These are phyloP conservation scores for Irpex rosettiformis DNA, from an alignment of 1,284 basidiomycete species.

Conservation along the genomic window DNA sequence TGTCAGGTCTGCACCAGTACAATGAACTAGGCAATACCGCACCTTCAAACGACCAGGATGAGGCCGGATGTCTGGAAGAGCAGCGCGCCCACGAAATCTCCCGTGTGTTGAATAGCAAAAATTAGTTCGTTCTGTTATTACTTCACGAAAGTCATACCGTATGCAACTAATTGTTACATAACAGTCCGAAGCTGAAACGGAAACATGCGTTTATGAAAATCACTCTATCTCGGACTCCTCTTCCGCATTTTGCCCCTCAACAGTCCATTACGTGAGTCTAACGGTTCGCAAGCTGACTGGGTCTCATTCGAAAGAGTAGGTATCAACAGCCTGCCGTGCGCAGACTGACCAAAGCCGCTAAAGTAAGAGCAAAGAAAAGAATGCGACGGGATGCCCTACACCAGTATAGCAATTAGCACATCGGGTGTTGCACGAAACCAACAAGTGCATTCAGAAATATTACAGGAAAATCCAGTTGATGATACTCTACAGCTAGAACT, in stretches of 20 bases:
- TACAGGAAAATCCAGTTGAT: background rate
- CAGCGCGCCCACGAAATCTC: constrained; percentile 34
- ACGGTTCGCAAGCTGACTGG: background rate
- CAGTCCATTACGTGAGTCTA: constrained; percentile 45
- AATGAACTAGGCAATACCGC: constrained; percentile 63
- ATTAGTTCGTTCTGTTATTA: constrained; percentile 46
- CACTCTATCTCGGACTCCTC: constrained; percentile 53
- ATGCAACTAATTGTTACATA: constrained; percentile 15
- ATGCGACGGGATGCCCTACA: constrained; percentile 7
- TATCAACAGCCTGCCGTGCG: constrained; percentile 53
- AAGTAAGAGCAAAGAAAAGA: constrained; percentile 50
- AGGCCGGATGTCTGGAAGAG: constrained; percentile 26
- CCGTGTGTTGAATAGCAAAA: constrained; percentile 42
- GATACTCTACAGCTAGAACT: background rate
- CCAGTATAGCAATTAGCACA: background rate
- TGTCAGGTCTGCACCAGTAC: constrained; percentile 72
- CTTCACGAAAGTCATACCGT: background rate
- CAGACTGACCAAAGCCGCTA: constrained; percentile 55
- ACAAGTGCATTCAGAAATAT: background rate
- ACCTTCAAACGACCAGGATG: constrained; percentile 15
- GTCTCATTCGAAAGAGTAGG: constrained; percentile 30
- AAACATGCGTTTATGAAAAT: constrained; percentile 70
- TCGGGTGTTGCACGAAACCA: background rate
- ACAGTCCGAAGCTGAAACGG: constrained; percentile 59
- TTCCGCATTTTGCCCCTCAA: constrained; percentile 39